Evolutionary conservation across 1,284 basidiomycete genomes (phyloP).

Genomic region (Nidula niveotomentosa): DNA sequence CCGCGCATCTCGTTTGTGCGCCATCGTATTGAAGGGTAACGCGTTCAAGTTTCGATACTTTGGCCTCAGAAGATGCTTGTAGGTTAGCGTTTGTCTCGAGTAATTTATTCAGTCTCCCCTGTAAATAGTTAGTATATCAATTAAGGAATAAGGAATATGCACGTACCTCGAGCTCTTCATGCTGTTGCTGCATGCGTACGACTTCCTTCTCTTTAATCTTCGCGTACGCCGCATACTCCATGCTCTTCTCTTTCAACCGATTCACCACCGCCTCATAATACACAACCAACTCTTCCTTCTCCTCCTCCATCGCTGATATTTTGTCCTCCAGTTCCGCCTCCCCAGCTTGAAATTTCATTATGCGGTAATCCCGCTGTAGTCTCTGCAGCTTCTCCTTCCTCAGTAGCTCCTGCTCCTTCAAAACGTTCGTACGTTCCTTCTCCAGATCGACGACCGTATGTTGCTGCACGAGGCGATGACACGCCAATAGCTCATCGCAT

Average conservation of each 20-base stretch:
- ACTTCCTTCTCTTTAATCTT: conserved; percentile 36
- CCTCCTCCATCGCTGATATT: conserved; percentile 43
- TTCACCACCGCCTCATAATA: conserved; percentile 28
- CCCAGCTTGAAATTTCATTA: conserved; percentile 61
- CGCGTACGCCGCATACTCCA: conserved; percentile 30
- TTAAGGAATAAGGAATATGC: conserved; percentile 2
- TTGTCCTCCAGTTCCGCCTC: conserved; percentile 58
- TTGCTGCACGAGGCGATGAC: conserved; percentile 63
- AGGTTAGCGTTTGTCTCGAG: conserved; percentile 47
- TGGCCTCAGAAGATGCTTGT: conserved; percentile 42
- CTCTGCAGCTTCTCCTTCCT: conserved; percentile 54
- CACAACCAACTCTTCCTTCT: conserved; percentile 28
- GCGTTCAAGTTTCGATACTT: conserved; percentile 53
- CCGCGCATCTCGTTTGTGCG: conserved; percentile 47
- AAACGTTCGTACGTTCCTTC: conserved; percentile 42
- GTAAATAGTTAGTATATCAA: conserved; percentile 7
- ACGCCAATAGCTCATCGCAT: conserved; percentile 59
- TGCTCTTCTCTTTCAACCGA: conserved; percentile 30
- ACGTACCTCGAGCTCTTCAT: conserved; percentile 44
- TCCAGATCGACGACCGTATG: conserved; percentile 51
- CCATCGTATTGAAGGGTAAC: conserved; percentile 56
- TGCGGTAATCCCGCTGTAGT: conserved; percentile 60
- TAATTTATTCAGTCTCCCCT: conserved; percentile 44
- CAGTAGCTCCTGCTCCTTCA: conserved; percentile 51
- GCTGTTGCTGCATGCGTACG: conserved; percentile 34